A percentile compares a stretch with the other conserved stretches of the same genome.
Evolutionary conservation across 2,329 filamentous ascomycete genomes (phyloP).

Genomic region (Xenoacremonium recifei): DNA sequence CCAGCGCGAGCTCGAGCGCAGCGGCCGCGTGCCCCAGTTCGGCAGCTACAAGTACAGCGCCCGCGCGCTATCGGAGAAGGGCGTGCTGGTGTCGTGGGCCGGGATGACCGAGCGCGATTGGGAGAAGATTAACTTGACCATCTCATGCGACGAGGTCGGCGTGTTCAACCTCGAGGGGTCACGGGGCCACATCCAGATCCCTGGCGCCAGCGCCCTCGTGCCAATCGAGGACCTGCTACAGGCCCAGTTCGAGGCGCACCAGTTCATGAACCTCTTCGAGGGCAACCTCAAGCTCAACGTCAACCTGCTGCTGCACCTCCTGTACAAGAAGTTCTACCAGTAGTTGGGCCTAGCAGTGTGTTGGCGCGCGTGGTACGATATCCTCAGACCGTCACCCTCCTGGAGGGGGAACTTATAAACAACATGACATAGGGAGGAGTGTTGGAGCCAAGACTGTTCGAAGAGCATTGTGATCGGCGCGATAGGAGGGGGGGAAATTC

Average conservation of each 20-base stretch:
- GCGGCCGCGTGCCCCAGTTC: slow-evolving; percentile 93
- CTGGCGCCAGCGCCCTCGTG: slow-evolving; percentile 84
- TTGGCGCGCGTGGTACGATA: too few relatives aligned
- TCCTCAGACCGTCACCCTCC: too few relatives aligned
- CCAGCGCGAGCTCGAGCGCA: slow-evolving; percentile 89
- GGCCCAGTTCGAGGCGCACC: slow-evolving; percentile 94
- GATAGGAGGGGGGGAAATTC: slow-evolving; percentile 13
- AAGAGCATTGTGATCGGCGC: slow-evolving; percentile 25
- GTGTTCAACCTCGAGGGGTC: slow-evolving; percentile 91
- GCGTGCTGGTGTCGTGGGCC: slow-evolving; percentile 88
- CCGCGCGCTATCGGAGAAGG: slow-evolving; percentile 84
- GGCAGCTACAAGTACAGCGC: slow-evolving; percentile 97
- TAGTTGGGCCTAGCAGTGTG: slow-evolving; percentile 62
- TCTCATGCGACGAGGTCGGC: slow-evolving; percentile 90
- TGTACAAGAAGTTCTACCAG: slow-evolving; percentile 98
- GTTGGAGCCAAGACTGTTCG: slow-evolving; percentile 13
- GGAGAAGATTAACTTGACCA: slow-evolving; percentile 91
- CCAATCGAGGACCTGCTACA: slow-evolving; percentile 91
- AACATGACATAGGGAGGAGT: slow-evolving; percentile 1
- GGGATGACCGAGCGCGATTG: slow-evolving; percentile 81
- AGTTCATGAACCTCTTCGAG: slow-evolving; percentile 95
- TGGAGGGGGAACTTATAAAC: slow-evolving; percentile 4
- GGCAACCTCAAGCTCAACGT: slow-evolving; percentile 85
- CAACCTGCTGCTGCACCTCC: slow-evolving; percentile 90
- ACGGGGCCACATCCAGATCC: slow-evolving; percentile 91